A percentile compares a stretch with the other conserved stretches of the same genome.
phyloP scores from a whole-genome alignment of 805 yeast species.

The Monosporozyma solicola region DNA sequence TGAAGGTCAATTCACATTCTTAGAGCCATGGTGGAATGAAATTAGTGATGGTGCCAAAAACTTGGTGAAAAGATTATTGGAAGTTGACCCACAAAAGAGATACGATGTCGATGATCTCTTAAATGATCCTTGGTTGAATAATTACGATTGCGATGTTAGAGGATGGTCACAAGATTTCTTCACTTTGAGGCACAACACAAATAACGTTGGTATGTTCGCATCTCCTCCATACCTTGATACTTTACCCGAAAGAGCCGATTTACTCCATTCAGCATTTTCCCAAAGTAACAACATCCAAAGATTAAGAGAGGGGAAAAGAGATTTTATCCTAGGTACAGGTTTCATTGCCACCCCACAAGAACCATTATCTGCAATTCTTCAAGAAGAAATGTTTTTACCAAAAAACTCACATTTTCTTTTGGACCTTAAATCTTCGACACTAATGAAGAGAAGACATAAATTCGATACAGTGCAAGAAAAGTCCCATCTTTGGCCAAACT shows the following conservation, averaged over 20 bases:
- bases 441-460: neutral
- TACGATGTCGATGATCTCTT: conserved; percentile 60
- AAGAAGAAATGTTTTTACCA: neutral
- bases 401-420: neutral
- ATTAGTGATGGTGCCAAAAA: conserved; percentile 61
- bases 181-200: neutral
- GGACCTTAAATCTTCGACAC: neutral
- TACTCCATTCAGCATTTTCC: conserved; percentile 2
- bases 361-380: neutral
- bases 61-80: conserved; percentile 55
- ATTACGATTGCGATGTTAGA: conserved; percentile 10
- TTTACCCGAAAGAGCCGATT: neutral
- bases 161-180: neutral
- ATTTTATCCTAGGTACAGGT: neutral
- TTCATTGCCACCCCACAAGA: conserved; percentile 1
- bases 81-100: conserved; percentile 59
- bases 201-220: neutral
- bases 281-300: conserved; percentile 3
- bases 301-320: neutral
- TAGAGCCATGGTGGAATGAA: conserved; percentile 87
- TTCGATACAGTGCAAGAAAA: neutral
- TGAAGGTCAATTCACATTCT: conserved; percentile 62
- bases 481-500: neutral
- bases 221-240: neutral
- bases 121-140: conserved; percentile 59